Conservation (phyloP, 2,329 filamentous ascomycete species). For the Fusarium euwallaceae region DNA sequence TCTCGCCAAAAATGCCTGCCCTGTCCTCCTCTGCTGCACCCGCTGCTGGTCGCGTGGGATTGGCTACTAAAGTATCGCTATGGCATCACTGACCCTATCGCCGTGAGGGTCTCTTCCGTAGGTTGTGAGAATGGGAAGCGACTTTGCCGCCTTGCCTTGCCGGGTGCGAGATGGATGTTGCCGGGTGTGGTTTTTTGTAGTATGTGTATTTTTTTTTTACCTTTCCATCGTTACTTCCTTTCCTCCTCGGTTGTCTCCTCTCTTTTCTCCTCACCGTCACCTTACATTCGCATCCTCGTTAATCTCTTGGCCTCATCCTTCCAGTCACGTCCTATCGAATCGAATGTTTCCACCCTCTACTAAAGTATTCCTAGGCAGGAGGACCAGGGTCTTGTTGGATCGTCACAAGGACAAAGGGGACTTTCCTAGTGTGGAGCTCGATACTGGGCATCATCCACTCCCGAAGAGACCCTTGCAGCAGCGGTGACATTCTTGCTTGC, state of each 20-base stretch:
- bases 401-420: slow-evolving; percentile 5
- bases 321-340: background rate
- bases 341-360: background rate
- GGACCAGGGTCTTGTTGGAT: slow-evolving; percentile 11
- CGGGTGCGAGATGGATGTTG: slow-evolving; percentile 2
- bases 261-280: background rate
- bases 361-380: background rate
- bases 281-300: background rate
- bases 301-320: slow-evolving; percentile 1
- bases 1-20: slow-evolving; percentile 1
- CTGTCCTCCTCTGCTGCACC: background rate
- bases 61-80: slow-evolving; percentile 33
- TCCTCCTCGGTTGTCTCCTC: background rate
- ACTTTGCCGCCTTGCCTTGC: slow-evolving; percentile 11
- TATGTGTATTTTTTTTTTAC: background rate
- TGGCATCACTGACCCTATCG: slow-evolving; percentile 26
- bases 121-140: background rate
- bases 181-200: slow-evolving; percentile 4
- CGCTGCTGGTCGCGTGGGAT: slow-evolving; percentile 21
- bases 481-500: slow-evolving; percentile 26
- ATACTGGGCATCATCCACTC: slow-evolving; percentile 11
- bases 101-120: no score
- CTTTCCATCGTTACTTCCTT: background rate
- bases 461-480: slow-evolving; percentile 20
- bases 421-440: slow-evolving; percentile 20